Evolutionary conservation across 345 rosid genomes (phyloP).

Genomic region (Lumnitzera littorea): DNA sequence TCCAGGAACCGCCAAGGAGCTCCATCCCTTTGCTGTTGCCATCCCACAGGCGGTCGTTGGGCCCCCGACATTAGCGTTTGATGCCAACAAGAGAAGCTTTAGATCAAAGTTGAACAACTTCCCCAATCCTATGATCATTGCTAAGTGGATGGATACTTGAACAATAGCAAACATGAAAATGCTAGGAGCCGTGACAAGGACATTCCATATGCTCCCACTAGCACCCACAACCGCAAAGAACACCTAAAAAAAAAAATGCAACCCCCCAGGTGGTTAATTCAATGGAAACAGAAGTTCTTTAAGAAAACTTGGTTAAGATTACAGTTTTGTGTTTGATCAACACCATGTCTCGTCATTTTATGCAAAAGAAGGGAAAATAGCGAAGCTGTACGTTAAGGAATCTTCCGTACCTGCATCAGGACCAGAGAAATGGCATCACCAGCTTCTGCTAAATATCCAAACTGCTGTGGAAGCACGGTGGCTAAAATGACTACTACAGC

Average conservation of each 20-base stretch:
- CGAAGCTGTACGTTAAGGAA: background rate
- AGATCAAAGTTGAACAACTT: conserved; percentile 42
- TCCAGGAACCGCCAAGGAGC: conserved; percentile 59
- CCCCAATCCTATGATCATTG: conserved; percentile 41
- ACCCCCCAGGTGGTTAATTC: no score
- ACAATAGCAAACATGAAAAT: conserved; percentile 59
- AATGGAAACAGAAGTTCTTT: background rate
- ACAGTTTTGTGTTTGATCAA: background rate
- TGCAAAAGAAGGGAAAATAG: background rate
- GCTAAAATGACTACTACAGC: conserved; percentile 56
- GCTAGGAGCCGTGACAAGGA: conserved; percentile 61
- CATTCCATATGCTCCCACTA: conserved; percentile 70
- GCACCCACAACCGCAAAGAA: conserved; percentile 79
- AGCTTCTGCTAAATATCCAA: conserved; percentile 54
- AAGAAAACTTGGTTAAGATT: conserved; percentile 4
- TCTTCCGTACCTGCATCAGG: conserved; percentile 70
- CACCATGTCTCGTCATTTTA: no score
- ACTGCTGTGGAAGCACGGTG: conserved; percentile 52
- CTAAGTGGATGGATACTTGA: conserved; percentile 61
- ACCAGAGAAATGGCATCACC: conserved; percentile 57
- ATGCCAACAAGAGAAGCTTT: conserved; percentile 59
- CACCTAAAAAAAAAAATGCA: background rate
- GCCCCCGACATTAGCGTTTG: conserved; percentile 80
- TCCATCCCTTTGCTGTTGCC: conserved; percentile 82
- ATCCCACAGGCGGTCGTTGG: conserved; percentile 91